phyloP scores from a whole-genome alignment of 2,329 filamentous ascomycete genomes.

The Colletotrichum lini region DNA sequence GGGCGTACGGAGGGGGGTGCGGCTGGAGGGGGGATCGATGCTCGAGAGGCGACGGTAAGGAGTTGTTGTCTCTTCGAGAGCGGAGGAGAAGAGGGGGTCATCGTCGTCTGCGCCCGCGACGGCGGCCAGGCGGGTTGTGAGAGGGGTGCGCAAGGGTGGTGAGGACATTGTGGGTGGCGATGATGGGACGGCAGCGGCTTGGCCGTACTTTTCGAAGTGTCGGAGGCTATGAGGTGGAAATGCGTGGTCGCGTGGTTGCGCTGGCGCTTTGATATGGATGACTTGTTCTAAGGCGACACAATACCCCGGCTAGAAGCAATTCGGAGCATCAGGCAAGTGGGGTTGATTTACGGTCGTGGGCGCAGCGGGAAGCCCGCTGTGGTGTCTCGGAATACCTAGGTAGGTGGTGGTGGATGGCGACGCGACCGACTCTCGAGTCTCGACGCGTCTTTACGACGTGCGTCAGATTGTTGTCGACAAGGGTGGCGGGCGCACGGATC shows the following conservation, averaged over 20 bases:
- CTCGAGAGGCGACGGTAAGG: slow-evolving; percentile 19
- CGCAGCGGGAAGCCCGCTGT: slow-evolving; percentile 2
- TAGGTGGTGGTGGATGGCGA: slow-evolving; percentile 6
- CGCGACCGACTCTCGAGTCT: slow-evolving; percentile 27
- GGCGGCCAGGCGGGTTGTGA: slow-evolving; percentile 13
- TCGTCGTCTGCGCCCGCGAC: slow-evolving; percentile 45
- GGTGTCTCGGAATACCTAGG: neutral
- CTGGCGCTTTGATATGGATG: neutral
- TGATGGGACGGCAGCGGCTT: neutral
- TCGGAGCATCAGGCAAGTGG: neutral
- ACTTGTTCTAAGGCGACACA: neutral
- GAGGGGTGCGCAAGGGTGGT: slow-evolving; percentile 28
- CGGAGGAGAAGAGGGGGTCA: slow-evolving; percentile 58
- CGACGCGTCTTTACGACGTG: slow-evolving; percentile 13
- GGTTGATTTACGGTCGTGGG: slow-evolving; percentile 6
- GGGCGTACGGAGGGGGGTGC: slow-evolving; percentile 34
- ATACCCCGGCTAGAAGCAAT: neutral
- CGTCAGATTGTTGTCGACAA: slow-evolving; percentile 18
- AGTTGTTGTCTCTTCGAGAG: slow-evolving; percentile 59
- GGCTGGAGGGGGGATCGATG: slow-evolving; percentile 35
- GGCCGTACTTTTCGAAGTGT: neutral
- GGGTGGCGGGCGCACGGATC: slow-evolving; percentile 10
- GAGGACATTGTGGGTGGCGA: slow-evolving; percentile 19
- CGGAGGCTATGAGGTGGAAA: neutral
- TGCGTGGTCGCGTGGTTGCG: neutral